Evolutionary conservation across 768 basidiomycete genomes (phyloP).

Genomic region (Russula vinacea): DNA sequence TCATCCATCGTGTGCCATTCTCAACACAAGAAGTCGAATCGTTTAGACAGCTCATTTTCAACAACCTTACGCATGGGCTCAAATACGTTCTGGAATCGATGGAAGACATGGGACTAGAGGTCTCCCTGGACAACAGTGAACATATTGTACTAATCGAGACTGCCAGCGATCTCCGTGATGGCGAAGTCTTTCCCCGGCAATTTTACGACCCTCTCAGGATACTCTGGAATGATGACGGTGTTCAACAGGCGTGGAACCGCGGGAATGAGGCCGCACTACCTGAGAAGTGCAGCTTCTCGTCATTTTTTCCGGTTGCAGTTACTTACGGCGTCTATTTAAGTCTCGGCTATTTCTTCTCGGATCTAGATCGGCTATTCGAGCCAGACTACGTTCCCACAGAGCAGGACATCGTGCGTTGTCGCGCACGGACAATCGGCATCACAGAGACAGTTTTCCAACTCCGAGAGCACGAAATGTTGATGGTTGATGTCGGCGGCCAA

Average conservation of each 20-base stretch:
- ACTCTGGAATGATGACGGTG: constrained; percentile 75
- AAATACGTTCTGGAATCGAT: constrained; percentile 80
- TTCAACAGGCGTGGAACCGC: constrained; percentile 71
- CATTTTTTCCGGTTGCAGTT: constrained; percentile 16
- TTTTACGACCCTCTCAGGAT: constrained; percentile 64
- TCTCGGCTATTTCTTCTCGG: constrained; percentile 71
- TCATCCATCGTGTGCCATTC: constrained; percentile 89
- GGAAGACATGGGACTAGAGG: constrained; percentile 81
- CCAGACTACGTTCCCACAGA: constrained; percentile 70
- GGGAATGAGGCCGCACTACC: constrained; percentile 91
- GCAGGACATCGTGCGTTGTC: constrained; percentile 83
- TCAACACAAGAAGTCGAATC: constrained; percentile 77
- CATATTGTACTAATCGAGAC: constrained; percentile 63
- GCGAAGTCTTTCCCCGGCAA: constrained; percentile 69
- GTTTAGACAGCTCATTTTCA: constrained; percentile 89
- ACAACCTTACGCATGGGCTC: constrained; percentile 86
- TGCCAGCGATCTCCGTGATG: constrained; percentile 69
- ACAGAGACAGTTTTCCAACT: constrained; percentile 83
- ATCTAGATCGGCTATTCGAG: constrained; percentile 76
- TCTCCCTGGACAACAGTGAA: constrained; percentile 55
- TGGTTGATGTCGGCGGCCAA: constrained; percentile 94
- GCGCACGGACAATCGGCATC: constrained; percentile 88
- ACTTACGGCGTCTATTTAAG: constrained; percentile 38
- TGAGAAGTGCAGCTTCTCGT: constrained; percentile 63
- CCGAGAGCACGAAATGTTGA: constrained; percentile 77